phyloP scores from a whole-genome alignment of 1,284 basidiomycete species.

The Rhizoctonia solani region DNA sequence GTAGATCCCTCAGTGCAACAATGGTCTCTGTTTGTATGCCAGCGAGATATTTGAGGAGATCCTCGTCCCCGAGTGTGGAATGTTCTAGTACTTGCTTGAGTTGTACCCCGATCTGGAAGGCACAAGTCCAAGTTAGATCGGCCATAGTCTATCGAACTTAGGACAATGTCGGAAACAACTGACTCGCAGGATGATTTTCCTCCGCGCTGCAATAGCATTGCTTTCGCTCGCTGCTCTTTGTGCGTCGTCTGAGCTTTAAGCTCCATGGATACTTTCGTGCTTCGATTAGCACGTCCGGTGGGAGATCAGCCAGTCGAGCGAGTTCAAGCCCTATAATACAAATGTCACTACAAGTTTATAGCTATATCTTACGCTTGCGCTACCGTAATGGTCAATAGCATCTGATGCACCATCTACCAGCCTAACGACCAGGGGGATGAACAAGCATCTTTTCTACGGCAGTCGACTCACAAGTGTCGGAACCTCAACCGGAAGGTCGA shows the following conservation, averaged over 20 bases:
- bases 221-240: slow-evolving; percentile 63
- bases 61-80: slow-evolving; percentile 67
- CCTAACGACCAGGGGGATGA: slow-evolving; percentile 47
- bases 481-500: slow-evolving; percentile 35
- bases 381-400: slow-evolving; percentile 68
- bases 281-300: slow-evolving; percentile 64
- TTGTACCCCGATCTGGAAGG: slow-evolving; percentile 65
- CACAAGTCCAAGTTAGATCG: slow-evolving; percentile 41
- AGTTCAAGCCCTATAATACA: slow-evolving; percentile 75
- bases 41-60: slow-evolving; percentile 63
- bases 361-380: too few species aligned
- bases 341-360: too few species aligned
- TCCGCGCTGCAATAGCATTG: slow-evolving; percentile 59
- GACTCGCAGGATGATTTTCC: slow-evolving; percentile 73
- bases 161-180: slow-evolving; percentile 36
- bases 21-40: slow-evolving; percentile 71
- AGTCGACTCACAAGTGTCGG: slow-evolving; percentile 34
- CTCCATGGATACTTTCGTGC: slow-evolving; percentile 61
- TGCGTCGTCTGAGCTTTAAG: slow-evolving; percentile 61
- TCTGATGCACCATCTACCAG: slow-evolving; percentile 68
- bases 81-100: slow-evolving; percentile 69
- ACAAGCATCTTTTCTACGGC: background rate
- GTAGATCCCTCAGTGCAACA: slow-evolving; percentile 50
- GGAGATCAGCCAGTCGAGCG: slow-evolving; percentile 81
- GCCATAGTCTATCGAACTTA: slow-evolving; percentile 27